Evolutionary conservation across 1,284 basidiomycete genomes (phyloP), one percentile per base, ranked within the genome.

Genomic region (Ustilago trichophora): DNA sequence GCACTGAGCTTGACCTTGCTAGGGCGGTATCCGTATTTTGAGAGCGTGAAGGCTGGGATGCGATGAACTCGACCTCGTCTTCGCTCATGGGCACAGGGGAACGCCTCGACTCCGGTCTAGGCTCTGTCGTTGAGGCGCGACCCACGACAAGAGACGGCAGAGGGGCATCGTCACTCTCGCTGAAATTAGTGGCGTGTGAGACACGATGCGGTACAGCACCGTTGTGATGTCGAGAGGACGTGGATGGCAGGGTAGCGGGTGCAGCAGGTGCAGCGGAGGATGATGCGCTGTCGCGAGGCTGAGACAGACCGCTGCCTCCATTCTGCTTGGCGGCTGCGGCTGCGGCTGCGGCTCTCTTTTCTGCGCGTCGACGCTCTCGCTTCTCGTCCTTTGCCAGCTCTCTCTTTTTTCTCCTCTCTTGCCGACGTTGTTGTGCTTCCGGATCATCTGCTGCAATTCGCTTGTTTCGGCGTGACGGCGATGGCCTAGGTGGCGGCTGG

Each of bases 31-130:
- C 22, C 9, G 19, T 22, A 9, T n/a, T 38, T n/a, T 34, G 43
- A n/a, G 47, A 18, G 2, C 3, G 21, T 2, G 32, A 29, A 3
- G 48, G 40, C 22, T 50, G 48, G 3, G 41, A 35, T 1, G 60
- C 62, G 24, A 54, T 16, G 18, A 36, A 12, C 24, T 65, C 42
- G 9, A 50, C 50, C 37, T 65, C 62, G 19, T 58, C 47, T 25
- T 65, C 54, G 51, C 50, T 54, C 37, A 56, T 35, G 0, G 38
- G 29, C 7, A 26, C 33, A 2, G 27, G 2, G 3, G 32, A 21
- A 25, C 32, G 2, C 2, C 8, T 6, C 9, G 33, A 10, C 13
- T 19, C 43, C 12, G 25, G 26, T 27, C 22, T 21, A 15, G 9
- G 41, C 15, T 54, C 29, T 16, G 22, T 9, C 3, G 24, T 3